Evolutionary conservation across 495 filamentous ascomycete species (phyloP).

Genomic region (Durotheca rogersii): DNA sequence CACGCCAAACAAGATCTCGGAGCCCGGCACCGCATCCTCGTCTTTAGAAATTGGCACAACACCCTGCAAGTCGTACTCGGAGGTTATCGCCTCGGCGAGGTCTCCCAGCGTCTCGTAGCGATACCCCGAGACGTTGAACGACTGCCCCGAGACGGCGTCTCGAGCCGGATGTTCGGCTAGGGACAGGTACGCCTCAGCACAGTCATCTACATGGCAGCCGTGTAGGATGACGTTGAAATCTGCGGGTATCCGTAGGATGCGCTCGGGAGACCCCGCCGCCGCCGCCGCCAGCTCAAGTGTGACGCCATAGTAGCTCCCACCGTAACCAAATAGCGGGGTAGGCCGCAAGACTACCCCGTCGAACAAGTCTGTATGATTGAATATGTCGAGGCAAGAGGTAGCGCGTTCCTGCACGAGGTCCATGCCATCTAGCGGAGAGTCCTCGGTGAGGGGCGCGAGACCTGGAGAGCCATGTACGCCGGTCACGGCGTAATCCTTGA

Average conservation of each 20-base stretch:
- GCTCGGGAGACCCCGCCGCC: conserved; percentile 10
- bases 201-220: conserved; percentile 47
- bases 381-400: conserved; percentile 21
- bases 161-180: conserved; percentile 36
- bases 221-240: conserved; percentile 42
- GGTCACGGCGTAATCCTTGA: conserved; percentile 49
- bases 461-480: conserved; percentile 28
- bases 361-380: conserved; percentile 38
- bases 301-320: conserved; percentile 41
- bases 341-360: conserved; percentile 42
- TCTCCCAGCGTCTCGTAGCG: conserved; percentile 43
- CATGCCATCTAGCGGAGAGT: conserved; percentile 32
- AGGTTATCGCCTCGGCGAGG: conserved; percentile 35
- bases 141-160: conserved; percentile 31
- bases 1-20: conserved; percentile 34
- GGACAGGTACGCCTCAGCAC: conserved; percentile 45
- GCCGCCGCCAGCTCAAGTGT: conserved; percentile 33
- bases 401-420: conserved; percentile 17
- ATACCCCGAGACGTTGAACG: conserved; percentile 43
- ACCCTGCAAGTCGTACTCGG: conserved; percentile 39
- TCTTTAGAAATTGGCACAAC: conserved; percentile 7
- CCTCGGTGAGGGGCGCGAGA: conserved; percentile 41
- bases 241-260: conserved; percentile 27
- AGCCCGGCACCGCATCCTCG: not conserved
- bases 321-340: conserved; percentile 43